These are phyloP conservation scores for Paradendryphiella salina DNA, from an alignment of 2,329 filamentous ascomycete genomes.

Conservation along the genomic window DNA sequence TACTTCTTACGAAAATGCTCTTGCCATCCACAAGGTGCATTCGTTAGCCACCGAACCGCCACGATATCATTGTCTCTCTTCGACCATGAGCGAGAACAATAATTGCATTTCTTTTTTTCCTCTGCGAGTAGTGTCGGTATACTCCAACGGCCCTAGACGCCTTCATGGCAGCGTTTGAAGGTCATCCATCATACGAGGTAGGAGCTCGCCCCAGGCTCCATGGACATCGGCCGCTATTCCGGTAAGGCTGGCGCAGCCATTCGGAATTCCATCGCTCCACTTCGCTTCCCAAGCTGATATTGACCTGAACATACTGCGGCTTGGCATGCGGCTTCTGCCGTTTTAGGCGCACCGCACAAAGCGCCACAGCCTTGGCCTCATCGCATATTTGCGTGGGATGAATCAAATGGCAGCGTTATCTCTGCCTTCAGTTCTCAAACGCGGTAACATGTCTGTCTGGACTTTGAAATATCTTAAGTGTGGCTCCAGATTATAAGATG, in stretches of 20 bases:
- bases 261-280: background rate
- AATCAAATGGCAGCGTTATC: background rate
- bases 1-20: background rate
- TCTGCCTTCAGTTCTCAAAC: background rate
- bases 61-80: background rate
- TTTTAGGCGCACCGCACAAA: background rate
- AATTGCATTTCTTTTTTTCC: background rate
- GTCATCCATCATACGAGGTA: background rate
- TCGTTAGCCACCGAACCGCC: background rate
- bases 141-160: background rate
- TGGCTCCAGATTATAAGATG: background rate
- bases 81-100: background rate
- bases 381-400: background rate
- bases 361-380: background rate
- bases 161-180: background rate
- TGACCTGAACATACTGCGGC: background rate
- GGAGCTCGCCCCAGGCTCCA: background rate
- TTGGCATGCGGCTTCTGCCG: conserved; percentile 3
- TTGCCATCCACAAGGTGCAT: background rate
- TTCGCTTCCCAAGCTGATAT: background rate
- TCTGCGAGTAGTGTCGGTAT: background rate
- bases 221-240: background rate
- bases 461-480: background rate
- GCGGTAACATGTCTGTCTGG: too few species aligned
- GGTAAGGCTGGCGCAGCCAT: background rate